phyloP scores from a whole-genome alignment of 208 protist species.

The Angomonas ambiguus region DNA sequence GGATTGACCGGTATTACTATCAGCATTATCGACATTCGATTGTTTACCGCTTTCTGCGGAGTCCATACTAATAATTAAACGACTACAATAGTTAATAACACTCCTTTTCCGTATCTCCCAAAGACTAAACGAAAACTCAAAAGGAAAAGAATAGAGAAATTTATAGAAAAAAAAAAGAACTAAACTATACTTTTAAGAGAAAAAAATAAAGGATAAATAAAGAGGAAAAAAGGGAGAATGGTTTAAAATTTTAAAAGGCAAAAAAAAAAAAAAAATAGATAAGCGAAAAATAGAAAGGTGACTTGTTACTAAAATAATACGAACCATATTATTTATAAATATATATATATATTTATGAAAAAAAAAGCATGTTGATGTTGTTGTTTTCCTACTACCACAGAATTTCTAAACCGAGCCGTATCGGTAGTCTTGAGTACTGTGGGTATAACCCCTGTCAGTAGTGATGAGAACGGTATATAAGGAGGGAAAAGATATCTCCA shows the following conservation, averaged over 20 bases:
- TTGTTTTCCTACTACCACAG: conserved; percentile 18
- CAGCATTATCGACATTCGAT: background rate
- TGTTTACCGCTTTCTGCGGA: too few relatives aligned
- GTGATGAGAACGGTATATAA: background rate
- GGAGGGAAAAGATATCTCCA: conserved; percentile 49
- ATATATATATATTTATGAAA: conserved; percentile 2
- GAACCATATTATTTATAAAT: too few relatives aligned
- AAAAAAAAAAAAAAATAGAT: background rate
- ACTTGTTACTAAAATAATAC: too few relatives aligned
- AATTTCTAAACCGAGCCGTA: conserved; percentile 52
- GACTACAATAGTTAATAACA: too few relatives aligned
- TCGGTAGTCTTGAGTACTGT: conserved; percentile 29
- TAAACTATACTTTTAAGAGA: too few relatives aligned
- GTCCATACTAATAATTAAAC: too few relatives aligned
- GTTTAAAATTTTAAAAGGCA: conserved; percentile 10
- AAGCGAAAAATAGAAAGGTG: background rate
- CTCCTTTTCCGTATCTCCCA: too few relatives aligned
- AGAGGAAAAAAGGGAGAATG: background rate
- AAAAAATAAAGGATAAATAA: background rate
- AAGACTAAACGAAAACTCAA: too few relatives aligned
- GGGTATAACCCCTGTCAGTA: background rate
- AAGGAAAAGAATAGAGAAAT: too few relatives aligned
- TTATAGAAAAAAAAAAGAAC: too few relatives aligned
- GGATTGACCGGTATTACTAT: background rate
- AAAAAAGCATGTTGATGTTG: too few relatives aligned